These are phyloP conservation scores for Fomitopsis palustris DNA, from an alignment of 1,284 basidiomycete species.

Conservation along the genomic window DNA sequence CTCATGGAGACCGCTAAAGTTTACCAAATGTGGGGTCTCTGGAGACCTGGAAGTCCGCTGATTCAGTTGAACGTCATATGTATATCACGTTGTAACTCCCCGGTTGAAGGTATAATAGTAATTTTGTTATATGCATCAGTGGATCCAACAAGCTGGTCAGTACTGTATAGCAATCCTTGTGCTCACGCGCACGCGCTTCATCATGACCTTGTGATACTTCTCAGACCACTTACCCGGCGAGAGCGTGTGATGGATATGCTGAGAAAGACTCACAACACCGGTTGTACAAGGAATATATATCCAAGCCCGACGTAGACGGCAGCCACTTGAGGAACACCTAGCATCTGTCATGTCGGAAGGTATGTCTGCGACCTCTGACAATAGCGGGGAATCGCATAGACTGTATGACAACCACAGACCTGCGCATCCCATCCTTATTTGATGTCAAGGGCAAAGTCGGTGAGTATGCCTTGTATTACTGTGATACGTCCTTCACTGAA, in stretches of 20 bases:
- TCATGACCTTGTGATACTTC: neutral
- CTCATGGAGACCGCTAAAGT: too few species aligned
- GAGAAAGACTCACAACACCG: too few species aligned
- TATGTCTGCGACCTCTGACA: neutral
- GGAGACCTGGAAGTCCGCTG: too few species aligned
- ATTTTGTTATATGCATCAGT: too few species aligned
- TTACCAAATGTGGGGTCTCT: too few species aligned
- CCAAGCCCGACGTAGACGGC: neutral
- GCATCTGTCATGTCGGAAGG: neutral
- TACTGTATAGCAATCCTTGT: too few species aligned
- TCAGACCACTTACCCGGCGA: neutral
- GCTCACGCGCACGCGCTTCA: too few species aligned
- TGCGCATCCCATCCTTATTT: constrained; percentile 61
- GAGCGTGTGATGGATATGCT: neutral
- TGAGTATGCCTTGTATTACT: constrained; percentile 26
- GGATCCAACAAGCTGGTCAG: too few species aligned
- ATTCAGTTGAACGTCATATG: too few species aligned
- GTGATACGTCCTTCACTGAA: neutral
- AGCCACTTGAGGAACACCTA: neutral
- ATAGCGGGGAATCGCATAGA: neutral
- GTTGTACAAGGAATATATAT: neutral
- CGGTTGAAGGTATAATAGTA: too few species aligned
- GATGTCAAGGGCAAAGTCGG: constrained; percentile 74
- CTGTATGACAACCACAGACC: constrained; percentile 36
- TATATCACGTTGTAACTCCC: too few species aligned